Conservation (phyloP, 2,329 filamentous ascomycete species). For the Phialocephala subalpina region DNA sequence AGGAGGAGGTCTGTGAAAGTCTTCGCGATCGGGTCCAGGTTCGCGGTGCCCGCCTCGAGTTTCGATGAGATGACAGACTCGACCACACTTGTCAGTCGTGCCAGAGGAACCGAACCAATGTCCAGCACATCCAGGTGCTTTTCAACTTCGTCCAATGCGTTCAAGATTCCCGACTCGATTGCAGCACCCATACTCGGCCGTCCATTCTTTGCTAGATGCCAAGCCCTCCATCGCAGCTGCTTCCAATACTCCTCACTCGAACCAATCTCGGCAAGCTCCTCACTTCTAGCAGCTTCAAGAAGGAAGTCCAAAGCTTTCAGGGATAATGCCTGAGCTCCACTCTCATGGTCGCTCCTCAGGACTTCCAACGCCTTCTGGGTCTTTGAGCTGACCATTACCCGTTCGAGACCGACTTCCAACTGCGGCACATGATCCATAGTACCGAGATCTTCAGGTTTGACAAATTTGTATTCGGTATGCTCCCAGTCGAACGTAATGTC, state of each 20-base stretch:
- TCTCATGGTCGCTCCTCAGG: constrained; percentile 64
- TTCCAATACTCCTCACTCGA: constrained; percentile 59
- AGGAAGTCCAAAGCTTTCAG: constrained; percentile 59
- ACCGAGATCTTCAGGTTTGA: constrained; percentile 54
- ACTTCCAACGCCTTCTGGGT: constrained; percentile 55
- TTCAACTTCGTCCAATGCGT: background rate
- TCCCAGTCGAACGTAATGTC: constrained; percentile 68
- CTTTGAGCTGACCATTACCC: constrained; percentile 57
- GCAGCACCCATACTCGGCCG: constrained; percentile 72
- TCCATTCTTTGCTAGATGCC: constrained; percentile 71
- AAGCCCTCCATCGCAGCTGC: constrained; percentile 61
- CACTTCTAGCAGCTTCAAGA: constrained; percentile 50
- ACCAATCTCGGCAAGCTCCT: constrained; percentile 41
- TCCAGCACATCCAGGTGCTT: constrained; percentile 30
- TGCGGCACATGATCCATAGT: constrained; percentile 62
- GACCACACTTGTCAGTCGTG: constrained; percentile 17
- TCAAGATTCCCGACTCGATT: constrained; percentile 58
- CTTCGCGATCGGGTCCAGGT: constrained; percentile 18
- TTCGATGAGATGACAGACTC: constrained; percentile 36
- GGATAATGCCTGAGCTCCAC: constrained; percentile 66
- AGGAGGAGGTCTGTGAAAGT: constrained; percentile 18
- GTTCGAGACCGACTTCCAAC: constrained; percentile 62
- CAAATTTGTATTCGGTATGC: constrained; percentile 65
- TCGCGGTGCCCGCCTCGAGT: constrained; percentile 25
- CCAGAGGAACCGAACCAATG: background rate